phyloP scores from a whole-genome alignment of 179 eudicot species.

The Carnegiea gigantea region DNA sequence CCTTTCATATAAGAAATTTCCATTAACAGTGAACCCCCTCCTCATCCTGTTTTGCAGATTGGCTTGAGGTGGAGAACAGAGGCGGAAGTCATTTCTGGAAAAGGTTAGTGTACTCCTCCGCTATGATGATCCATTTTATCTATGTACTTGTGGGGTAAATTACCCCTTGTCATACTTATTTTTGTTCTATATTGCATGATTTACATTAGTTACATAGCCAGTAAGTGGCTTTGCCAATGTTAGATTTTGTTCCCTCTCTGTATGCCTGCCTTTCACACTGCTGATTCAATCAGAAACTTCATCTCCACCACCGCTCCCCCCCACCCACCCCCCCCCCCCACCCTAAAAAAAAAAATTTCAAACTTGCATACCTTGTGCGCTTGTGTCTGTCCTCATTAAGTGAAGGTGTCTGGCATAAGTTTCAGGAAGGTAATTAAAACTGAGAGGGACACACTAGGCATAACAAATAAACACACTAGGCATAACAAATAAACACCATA shows the following conservation, averaged over 20 bases:
- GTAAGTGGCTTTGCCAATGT: not conserved
- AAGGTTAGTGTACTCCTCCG: conserved; percentile 47
- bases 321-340: too few species aligned
- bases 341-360: too few species aligned
- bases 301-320: not conserved
- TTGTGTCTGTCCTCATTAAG: not conserved
- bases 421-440: too few species aligned
- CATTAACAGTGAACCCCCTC: not conserved
- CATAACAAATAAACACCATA: not conserved
- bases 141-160: not conserved
- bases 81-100: conserved; percentile 88
- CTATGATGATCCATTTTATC: not conserved
- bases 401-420: not conserved
- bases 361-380: not conserved
- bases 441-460: not conserved
- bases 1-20: not conserved
- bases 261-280: not conserved
- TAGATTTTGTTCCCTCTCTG: not conserved
- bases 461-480: not conserved
- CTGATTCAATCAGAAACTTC: not conserved
- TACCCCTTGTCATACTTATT: not conserved
- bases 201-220: not conserved
- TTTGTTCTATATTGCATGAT: not conserved
- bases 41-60: conserved; percentile 46
- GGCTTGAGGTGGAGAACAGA: conserved; percentile 97